phyloP scores from a whole-genome alignment of 139 green algal species.

The Coelastrella sp. region DNA sequence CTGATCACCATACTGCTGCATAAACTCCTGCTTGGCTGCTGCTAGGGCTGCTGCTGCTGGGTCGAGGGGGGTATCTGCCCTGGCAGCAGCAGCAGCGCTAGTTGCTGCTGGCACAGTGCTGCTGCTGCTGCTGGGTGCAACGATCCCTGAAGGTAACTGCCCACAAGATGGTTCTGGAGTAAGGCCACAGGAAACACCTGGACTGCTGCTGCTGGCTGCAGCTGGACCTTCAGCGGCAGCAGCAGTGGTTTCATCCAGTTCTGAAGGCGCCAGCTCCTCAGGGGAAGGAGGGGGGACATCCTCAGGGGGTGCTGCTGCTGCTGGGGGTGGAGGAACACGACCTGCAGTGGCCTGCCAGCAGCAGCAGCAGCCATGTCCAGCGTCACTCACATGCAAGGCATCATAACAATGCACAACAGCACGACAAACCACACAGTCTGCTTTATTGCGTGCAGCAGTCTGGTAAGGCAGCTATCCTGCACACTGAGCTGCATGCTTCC shows the following conservation, averaged over 20 bases:
- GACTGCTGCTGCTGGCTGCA: background rate
- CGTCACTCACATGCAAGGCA: no score
- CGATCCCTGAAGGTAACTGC: background rate
- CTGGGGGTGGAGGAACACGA: background rate
- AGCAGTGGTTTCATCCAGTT: background rate
- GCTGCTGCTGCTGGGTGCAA: background rate
- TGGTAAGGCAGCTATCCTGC: no score
- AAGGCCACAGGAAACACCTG: background rate
- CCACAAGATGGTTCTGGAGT: background rate
- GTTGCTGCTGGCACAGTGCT: background rate
- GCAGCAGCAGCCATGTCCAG: background rate
- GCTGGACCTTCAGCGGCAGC: background rate
- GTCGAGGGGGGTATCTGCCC: background rate
- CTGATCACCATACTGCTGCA: background rate
- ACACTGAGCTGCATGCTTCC: no score
- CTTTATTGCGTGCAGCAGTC: no score
- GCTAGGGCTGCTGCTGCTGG: background rate
- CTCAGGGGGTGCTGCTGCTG: background rate
- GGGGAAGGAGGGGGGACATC: background rate
- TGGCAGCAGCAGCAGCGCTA: conserved; percentile 1
- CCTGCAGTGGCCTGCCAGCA: background rate
- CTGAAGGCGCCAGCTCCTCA: background rate
- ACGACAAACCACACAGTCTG: no score
- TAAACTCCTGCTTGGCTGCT: background rate
- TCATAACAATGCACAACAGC: no score